These are phyloP conservation scores for Venturia carpophila DNA, from an alignment of 2,329 filamentous ascomycete species.

Conservation along the genomic window DNA sequence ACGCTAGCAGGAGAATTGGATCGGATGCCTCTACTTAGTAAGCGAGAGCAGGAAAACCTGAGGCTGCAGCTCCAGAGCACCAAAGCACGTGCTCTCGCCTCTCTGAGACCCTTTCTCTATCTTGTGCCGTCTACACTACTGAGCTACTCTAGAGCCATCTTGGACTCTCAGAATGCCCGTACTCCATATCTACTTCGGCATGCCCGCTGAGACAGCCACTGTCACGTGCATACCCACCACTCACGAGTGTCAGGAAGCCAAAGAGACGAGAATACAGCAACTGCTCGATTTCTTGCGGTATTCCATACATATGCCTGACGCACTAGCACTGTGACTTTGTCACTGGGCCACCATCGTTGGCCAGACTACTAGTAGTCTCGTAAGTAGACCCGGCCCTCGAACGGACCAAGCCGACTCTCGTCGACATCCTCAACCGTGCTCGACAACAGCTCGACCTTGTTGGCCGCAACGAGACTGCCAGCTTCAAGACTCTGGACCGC, in stretches of 20 bases:
- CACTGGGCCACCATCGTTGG: background rate
- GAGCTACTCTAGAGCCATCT: background rate
- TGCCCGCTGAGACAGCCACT: too few relatives aligned
- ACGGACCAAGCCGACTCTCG: constrained; percentile 5
- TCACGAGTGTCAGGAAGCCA: too few relatives aligned
- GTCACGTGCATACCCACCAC: too few relatives aligned
- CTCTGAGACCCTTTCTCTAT: background rate
- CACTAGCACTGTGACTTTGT: background rate
- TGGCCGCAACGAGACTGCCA: background rate
- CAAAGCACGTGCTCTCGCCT: too few relatives aligned
- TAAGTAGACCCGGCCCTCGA: constrained; percentile 12
- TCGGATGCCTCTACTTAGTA: too few relatives aligned
- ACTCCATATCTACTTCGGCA: background rate
- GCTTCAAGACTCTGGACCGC: constrained; percentile 18
- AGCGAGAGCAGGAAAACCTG: too few relatives aligned
- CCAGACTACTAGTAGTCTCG: background rate
- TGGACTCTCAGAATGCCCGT: background rate
- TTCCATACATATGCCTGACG: too few relatives aligned
- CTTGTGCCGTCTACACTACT: background rate
- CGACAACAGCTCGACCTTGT: background rate
- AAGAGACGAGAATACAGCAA: too few relatives aligned
- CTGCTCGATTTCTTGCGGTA: too few relatives aligned
- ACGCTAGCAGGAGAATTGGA: background rate
- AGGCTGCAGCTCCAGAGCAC: too few relatives aligned
- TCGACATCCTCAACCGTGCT: constrained; percentile 5